Base-by-base conservation (phyloP, 1,284 basidiomycete species). In the Rhodotorula sp. region DNA sequence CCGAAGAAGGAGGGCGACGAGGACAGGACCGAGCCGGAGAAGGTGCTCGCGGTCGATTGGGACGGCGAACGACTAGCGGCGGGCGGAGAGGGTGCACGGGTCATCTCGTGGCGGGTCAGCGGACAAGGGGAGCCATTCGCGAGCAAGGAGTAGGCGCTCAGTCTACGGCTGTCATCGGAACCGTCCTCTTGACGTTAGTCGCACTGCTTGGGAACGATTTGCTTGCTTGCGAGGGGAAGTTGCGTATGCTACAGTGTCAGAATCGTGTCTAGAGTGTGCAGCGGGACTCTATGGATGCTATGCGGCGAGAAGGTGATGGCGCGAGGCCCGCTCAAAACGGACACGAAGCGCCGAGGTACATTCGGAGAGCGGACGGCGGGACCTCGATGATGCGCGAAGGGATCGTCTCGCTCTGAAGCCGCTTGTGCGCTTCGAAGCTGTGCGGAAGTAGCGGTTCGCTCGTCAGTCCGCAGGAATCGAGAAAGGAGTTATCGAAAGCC, bases 21-120 rank as follows among this genome's bases (percentile, higher is more conserved):
- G 60, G 69, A 45, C 45, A 65, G 62, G 26, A 72, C 70, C 48
- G 69, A 70, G 17, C 72, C 76, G 67, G 77, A 76, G 37, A 78
- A 76, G 72, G 62, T 78, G 1, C 64, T 79, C 18, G 84, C 85
- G 56, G 83, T 92, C 14, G 91, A 92, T 79, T 95, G 91, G 92
- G 85, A 85, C 55, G 83, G 83, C 20, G 89, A 89, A 49, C 79
- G 91, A 17, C 84, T 92, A 0, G 89, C 86, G 6, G 85, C 92
- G 26, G 91, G 88, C 20, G 93, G 92, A 0, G 91, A 95, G 81
- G 89, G 90, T 12, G 66, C 69, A 24, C 67, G 69, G 64, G 57
- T 77, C 20, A 69, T 69, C 6, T 49, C 51, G 22, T 76, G 75
- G 75, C 66, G 65, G 24, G 68, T 74, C 14, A 69, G 59, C 18